Conservation (phyloP, 148 eudicot genomes). For the Fallopia convolvulus region DNA sequence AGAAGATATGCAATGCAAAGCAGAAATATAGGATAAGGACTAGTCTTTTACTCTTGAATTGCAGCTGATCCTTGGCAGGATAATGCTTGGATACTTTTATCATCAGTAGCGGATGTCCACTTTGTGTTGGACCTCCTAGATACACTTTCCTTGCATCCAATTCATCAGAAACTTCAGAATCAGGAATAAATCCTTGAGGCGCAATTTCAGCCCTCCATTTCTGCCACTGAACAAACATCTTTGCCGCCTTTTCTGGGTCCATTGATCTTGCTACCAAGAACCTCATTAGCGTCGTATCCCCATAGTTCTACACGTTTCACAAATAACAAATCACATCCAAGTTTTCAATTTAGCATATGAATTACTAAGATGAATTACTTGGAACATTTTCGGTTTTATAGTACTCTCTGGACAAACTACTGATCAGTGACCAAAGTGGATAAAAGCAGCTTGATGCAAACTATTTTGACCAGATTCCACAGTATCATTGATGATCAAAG, state of each 20-base stretch:
- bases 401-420: not conserved
- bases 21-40: slow-evolving; percentile 2
- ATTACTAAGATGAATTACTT: not conserved
- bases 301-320: slow-evolving; percentile 24
- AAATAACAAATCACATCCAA: not conserved
- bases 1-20: not conserved
- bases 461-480: too few species aligned
- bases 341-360: not conserved
- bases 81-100: slow-evolving; percentile 34
- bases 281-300: slow-evolving; percentile 34
- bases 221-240: slow-evolving; percentile 48
- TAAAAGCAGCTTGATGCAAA: not conserved
- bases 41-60: slow-evolving; percentile 40
- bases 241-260: slow-evolving; percentile 48
- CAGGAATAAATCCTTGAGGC: slow-evolving; percentile 34
- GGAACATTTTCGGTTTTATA: not conserved
- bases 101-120: slow-evolving; percentile 28
- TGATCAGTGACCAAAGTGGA: not conserved
- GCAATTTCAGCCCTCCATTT: slow-evolving; percentile 49
- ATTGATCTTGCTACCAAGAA: slow-evolving; percentile 56
- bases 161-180: slow-evolving; percentile 35
- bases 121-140: slow-evolving; percentile 36
- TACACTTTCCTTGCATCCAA: slow-evolving; percentile 27
- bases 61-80: slow-evolving; percentile 45
- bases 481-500: too few species aligned